Evolutionary conservation across 495 filamentous ascomycete genomes (phyloP).

Genomic region (Venustampulla echinocandica): DNA sequence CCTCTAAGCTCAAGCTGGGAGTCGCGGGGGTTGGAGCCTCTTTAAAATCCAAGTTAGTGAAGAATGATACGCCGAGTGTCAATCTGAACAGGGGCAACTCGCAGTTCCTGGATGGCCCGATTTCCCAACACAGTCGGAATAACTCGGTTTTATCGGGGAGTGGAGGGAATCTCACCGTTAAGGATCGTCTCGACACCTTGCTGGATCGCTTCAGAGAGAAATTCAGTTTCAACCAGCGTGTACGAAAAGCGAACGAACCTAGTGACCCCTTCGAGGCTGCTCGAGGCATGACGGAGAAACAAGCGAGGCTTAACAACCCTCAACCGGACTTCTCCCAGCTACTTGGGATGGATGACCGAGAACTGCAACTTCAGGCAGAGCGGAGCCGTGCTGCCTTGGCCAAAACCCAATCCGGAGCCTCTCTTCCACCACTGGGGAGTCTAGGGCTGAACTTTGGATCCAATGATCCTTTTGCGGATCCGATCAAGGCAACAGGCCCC

Average conservation of each 20-base stretch:
- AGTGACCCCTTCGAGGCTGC: constrained; percentile 18
- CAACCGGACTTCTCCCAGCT: constrained; percentile 15
- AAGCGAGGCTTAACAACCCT: constrained; percentile 20
- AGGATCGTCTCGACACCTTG: constrained; percentile 33
- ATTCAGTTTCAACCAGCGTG: constrained; percentile 27
- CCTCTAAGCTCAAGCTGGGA: constrained; percentile 18
- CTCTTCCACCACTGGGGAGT: constrained; percentile 26
- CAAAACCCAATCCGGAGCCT: constrained; percentile 5
- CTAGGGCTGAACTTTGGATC: constrained; percentile 30
- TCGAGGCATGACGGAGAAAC: constrained; percentile 21
- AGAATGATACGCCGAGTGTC: constrained; percentile 31
- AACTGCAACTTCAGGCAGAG: constrained; percentile 16
- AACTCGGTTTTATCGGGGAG: constrained; percentile 17
- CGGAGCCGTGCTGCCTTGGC: constrained; percentile 8
- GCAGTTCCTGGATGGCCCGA: constrained; percentile 36
- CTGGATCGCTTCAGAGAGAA: constrained; percentile 33
- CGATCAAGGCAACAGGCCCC: constrained; percentile 3
- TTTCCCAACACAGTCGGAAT: constrained; percentile 31
- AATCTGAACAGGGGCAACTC: constrained; percentile 43
- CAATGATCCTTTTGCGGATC: constrained; percentile 36
- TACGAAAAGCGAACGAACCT: constrained; percentile 20
- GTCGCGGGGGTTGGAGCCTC: constrained; percentile 27
- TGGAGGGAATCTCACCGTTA: constrained; percentile 12
- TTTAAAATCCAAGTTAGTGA: constrained; percentile 20
- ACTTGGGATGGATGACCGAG: constrained; percentile 22